phyloP scores from a whole-genome alignment of 1,284 basidiomycete species.

The Golubevia sp. region DNA sequence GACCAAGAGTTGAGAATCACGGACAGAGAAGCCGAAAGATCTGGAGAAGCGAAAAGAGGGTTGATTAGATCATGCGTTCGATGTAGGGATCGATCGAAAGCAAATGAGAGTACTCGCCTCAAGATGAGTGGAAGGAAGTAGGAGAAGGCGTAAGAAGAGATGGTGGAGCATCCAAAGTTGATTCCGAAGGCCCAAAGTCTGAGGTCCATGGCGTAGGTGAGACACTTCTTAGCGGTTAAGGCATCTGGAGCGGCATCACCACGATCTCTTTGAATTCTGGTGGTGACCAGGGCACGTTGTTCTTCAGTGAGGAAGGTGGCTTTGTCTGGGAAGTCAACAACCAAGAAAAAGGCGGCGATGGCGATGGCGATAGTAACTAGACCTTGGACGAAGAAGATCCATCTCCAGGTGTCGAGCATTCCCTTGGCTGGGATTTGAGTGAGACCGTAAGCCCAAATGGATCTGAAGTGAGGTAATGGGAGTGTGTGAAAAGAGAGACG shows the following conservation, averaged over 20 bases:
- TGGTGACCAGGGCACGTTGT: slow-evolving; percentile 35
- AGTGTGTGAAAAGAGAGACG: no score
- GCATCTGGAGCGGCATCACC: slow-evolving; percentile 35
- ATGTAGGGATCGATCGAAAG: no score
- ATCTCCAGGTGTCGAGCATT: slow-evolving; percentile 28
- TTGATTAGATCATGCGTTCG: no score
- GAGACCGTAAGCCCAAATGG: slow-evolving; percentile 42
- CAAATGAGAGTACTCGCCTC: no score
- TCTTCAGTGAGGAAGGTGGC: slow-evolving; percentile 37
- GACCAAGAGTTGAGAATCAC: neutral
- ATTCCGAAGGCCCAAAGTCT: slow-evolving; percentile 39
- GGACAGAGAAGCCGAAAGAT: slow-evolving; percentile 24
- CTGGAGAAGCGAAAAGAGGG: no score
- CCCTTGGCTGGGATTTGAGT: slow-evolving; percentile 2
- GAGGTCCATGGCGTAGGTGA: slow-evolving; percentile 28
- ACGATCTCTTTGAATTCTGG: slow-evolving; percentile 45
- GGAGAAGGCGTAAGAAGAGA: slow-evolving; percentile 38
- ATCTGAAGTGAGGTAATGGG: slow-evolving; percentile 3
- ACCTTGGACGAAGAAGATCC: slow-evolving; percentile 44
- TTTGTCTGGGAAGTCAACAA: slow-evolving; percentile 52
- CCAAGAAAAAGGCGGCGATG: slow-evolving; percentile 27
- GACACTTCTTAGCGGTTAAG: slow-evolving; percentile 28
- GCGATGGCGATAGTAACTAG: slow-evolving; percentile 29
- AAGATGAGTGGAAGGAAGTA: slow-evolving; percentile 48
- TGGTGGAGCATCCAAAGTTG: slow-evolving; percentile 19